A percentile compares a stretch with the other conserved stretches of the same genome.
phyloP scores from a whole-genome alignment of 306 rosid genomes.

The Coriaria nepalensis region DNA sequence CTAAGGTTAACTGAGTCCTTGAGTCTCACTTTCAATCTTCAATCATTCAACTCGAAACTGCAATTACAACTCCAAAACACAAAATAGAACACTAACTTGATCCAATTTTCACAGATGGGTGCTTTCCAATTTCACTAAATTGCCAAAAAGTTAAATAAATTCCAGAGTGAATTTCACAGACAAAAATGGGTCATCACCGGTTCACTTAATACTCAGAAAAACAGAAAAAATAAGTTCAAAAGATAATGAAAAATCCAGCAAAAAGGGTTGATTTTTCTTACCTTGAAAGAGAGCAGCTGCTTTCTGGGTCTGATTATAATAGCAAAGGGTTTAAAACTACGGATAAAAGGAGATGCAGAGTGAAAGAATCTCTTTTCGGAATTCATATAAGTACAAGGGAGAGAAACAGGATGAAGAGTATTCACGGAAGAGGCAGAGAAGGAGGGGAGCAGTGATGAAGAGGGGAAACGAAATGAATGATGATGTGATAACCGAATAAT shows the following conservation, averaged over 20 bases:
- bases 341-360: conserved; percentile 13
- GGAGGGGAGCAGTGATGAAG: conserved; percentile 32
- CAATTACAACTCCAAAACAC: no score
- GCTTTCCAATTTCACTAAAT: no score
- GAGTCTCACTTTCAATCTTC: no score
- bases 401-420: conserved; percentile 26
- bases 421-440: conserved; percentile 25
- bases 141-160: no score
- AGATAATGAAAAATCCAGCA: not conserved
- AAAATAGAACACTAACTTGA: no score
- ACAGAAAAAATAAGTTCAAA: not conserved
- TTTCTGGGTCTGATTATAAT: conserved; percentile 35
- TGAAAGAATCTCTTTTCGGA: conserved; percentile 20
- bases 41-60: no score
- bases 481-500: conserved; percentile 43
- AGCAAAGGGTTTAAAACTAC: conserved; percentile 11
- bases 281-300: conserved; percentile 53
- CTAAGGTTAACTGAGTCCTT: no score
- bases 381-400: not conserved
- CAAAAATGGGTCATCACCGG: no score
- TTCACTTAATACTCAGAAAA: not conserved
- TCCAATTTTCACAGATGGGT: no score
- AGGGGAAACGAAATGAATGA: conserved; percentile 39
- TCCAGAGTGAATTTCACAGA: no score
- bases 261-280: conserved; percentile 7